Evolutionary conservation across 768 basidiomycete genomes (phyloP), one percentile per base, ranked within the genome.

Genomic region (Piloderma croceum): DNA sequence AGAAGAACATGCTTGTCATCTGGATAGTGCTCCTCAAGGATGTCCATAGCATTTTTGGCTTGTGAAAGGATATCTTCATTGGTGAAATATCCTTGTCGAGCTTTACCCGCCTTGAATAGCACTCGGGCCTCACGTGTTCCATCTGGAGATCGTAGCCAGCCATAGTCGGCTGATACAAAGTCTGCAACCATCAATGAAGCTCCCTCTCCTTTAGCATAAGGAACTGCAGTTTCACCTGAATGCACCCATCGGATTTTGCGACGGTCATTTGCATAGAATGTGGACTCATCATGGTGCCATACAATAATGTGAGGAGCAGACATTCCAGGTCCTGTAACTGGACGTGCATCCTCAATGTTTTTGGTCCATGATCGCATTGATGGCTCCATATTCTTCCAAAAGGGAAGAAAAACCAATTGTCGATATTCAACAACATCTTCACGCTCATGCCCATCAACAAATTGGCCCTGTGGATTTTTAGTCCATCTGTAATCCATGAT

Each of bases 221-320:
- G 64, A 4, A 41, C 39, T 7, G 45, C 18, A 44, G 36, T 6
- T 33, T 43, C 36, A 25, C 45, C 25, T 34, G 18, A 13, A 31
- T 53, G 38, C 2, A 48, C 41, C 61, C 62, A 67, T 3, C 31
- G 21, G 7, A 42, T 24, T 15, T 47, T 49, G 0, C 46, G 36
- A 0, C 52, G 43, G 43, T 66, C 62, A 51, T 67, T 47, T 25
- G 55, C 62, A 49, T 63, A 63, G 45, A 65, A 67, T 6, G 48
- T 64, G 12, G 60, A 62, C 42, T 66, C 57, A 43, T 62, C 53
- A 43, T 63, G 56, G 25, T 34, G 49, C 53, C 51, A 58, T 4
- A 53, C 39, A 7, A 58, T 48, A 18, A 55, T 34, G 7, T 10
- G 41, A 4, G 38, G 42, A 17, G 27, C n/a, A n/a, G n/a, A n/a